Base-by-base conservation (phyloP, 2,329 filamentous ascomycete species). In the Stromatinia cepivora region DNA sequence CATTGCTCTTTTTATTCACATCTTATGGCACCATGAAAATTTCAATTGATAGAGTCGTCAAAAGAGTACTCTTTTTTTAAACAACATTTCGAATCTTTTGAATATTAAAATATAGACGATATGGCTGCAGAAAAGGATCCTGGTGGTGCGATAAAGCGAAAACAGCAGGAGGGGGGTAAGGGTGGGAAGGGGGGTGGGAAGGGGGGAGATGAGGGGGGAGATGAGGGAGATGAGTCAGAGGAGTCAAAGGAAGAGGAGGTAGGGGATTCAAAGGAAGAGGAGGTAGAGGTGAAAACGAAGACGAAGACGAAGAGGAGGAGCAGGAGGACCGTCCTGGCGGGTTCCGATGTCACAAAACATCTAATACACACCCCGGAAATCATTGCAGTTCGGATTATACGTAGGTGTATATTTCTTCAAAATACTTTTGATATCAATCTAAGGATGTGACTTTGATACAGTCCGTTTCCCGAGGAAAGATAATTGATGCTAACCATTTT, bases 371-470 rank as follows among this genome's bases (percentile, higher is more conserved):
- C 28, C 15, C 46, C 61, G 22, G 61, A 52, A 1, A 6, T 20
- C 22, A 28, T 64, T 50, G 61, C 61, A 20, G 61, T 64, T 28
- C 48, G 61, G 20, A 15, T 64, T 8, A 13, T 64, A 11, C 61
- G 61, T 64, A 6, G 25, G 61, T 52, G 17, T 52, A 5, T 22
- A 22, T 39, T 9, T 39, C 8, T 52, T 64, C 2, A 7, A 28
- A 8, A 25, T 52, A 36, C 9, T 50, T 50, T 20, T 10, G 15
- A 22, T 1, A 0, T 22, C n/a, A 28, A 10, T 58, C n/a, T 15
- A 7, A 11, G 34, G 34, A 25, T 57, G 20, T 17, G 11, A 25
- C 8, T 36, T 25, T 25, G 20, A 36, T 20, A 0, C 13, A 25
- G 22, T 52, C 6, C 7, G 13, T 39, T 42, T 52, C n/a, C n/a